Base-by-base conservation (phyloP, 768 basidiomycete species). In the Hypholoma sublateritium region DNA sequence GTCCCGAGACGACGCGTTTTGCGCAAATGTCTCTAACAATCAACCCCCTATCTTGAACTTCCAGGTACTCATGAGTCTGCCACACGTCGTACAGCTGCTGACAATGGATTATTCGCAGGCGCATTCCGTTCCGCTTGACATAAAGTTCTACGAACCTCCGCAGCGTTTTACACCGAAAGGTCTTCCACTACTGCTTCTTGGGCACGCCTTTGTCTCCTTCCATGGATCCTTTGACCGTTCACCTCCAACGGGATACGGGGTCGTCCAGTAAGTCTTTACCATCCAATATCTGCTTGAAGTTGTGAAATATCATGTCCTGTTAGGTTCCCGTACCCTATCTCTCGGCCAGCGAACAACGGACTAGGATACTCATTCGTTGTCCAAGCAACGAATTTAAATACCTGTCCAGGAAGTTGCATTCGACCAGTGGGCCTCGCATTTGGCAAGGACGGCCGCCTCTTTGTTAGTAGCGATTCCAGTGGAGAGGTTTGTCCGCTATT, bases 161-260 rank as follows among this genome's bases (percentile, higher is more conserved):
- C 9, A 60, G 13, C 57, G 59, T 0, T 45, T 42, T 17, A 43
- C 37, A 8, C 21, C 34, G 0, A 55, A 25, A 5, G 58, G 47
- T 13, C 71, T 77, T 46, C 74, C 75, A 2, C 53, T 48, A 8
- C 56, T 60, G 8, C 69, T 70, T 47, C 53, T 51, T 22, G 69
- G 69, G 1, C 70, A 77, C 51, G 74, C 76, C 1, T 75, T 78
- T 59, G 74, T 78, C n/a, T 75, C 76, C 1, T 78, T 79, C 69
- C 77, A 74, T 50, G 79, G 79, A 2, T 77, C 76, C 4, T 76
- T 75, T 50, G 53, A 78, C 44, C 65, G 77, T 6, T 59, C 57
- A 7, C 77, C 77, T 13, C 77, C 77, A 3, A 79, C 77, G 4
- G 78, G 78, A 6, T 80, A 80, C 56, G 76, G 75, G n/a, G 74